Conservation (phyloP, 2,329 filamentous ascomycete species). For the Trichoderma lentiforme region DNA sequence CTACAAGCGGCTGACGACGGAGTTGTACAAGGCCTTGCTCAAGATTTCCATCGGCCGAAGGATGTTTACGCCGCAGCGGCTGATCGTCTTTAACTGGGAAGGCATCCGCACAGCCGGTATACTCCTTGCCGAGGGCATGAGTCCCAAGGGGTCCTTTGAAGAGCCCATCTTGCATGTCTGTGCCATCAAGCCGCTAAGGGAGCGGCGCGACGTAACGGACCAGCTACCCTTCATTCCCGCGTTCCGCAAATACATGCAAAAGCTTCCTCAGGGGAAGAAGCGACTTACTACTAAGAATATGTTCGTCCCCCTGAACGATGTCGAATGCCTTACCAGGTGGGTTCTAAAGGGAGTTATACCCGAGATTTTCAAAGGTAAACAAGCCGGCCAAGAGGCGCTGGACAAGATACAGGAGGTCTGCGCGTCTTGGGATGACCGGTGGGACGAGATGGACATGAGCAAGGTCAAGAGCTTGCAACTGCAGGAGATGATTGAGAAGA, state of each 20-base stretch:
- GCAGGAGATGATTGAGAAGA: slow-evolving; percentile 73
- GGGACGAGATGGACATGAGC: slow-evolving; percentile 80
- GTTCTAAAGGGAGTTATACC: slow-evolving; percentile 57
- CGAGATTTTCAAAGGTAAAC: slow-evolving; percentile 54
- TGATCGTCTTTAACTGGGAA: slow-evolving; percentile 83
- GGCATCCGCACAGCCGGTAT: slow-evolving; percentile 80
- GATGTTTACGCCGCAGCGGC: slow-evolving; percentile 69
- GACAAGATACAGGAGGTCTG: slow-evolving; percentile 67
- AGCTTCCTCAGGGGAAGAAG: slow-evolving; percentile 62
- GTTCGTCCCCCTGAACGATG: slow-evolving; percentile 69
- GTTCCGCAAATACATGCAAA: slow-evolving; percentile 65
- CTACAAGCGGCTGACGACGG: slow-evolving; percentile 73
- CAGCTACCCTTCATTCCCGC: slow-evolving; percentile 75
- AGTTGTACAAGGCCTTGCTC: slow-evolving; percentile 73
- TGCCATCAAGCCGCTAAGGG: slow-evolving; percentile 67
- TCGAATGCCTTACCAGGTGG: slow-evolving; percentile 81
- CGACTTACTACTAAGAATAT: slow-evolving; percentile 66
- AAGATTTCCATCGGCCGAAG: slow-evolving; percentile 78
- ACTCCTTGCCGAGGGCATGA: slow-evolving; percentile 71
- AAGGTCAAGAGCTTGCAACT: slow-evolving; percentile 80
- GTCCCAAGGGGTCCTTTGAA: slow-evolving; percentile 52
- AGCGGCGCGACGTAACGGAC: slow-evolving; percentile 75
- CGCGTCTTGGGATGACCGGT: slow-evolving; percentile 70
- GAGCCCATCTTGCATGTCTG: slow-evolving; percentile 72
- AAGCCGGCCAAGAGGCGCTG: slow-evolving; percentile 53